Conservation (phyloP, 192 early-diverging fungal species). For the Backusella macrospora region DNA sequence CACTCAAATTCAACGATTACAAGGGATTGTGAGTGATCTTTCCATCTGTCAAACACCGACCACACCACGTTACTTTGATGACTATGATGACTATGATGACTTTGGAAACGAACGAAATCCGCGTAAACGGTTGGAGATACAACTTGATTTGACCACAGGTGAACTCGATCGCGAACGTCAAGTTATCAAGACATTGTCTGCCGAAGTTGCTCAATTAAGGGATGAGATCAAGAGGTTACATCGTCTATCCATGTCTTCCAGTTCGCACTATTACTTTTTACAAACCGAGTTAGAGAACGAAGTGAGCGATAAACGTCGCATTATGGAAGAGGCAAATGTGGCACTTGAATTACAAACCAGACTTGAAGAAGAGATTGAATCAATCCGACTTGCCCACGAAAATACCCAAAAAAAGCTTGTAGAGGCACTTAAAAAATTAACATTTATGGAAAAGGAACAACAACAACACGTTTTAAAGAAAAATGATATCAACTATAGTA, state of each 20-base stretch:
- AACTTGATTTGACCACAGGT: slow-evolving; percentile 31
- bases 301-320: slow-evolving; percentile 24
- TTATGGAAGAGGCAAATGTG: slow-evolving; percentile 33
- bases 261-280: slow-evolving; percentile 13
- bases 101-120: not conserved
- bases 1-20: slow-evolving; percentile 30
- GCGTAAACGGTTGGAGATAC: slow-evolving; percentile 30
- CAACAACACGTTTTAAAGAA: not conserved
- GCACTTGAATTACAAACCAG: slow-evolving; percentile 20
- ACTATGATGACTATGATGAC: not conserved
- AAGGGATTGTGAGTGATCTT: slow-evolving; percentile 2
- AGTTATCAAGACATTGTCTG: not conserved
- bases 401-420: slow-evolving; percentile 18
- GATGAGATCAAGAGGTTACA: slow-evolving; percentile 7
- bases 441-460: slow-evolving; percentile 10
- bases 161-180: slow-evolving; percentile 16
- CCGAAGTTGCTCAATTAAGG: slow-evolving; percentile 10
- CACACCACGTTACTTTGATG: not conserved
- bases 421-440: slow-evolving; percentile 11
- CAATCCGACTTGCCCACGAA: slow-evolving; percentile 15
- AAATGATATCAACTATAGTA: not conserved
- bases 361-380: slow-evolving; percentile 20
- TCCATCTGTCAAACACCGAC: not conserved
- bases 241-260: not conserved
- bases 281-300: slow-evolving; percentile 29